phyloP scores from a whole-genome alignment of 2,329 filamentous ascomycete species.

The Botrytis byssoidea region DNA sequence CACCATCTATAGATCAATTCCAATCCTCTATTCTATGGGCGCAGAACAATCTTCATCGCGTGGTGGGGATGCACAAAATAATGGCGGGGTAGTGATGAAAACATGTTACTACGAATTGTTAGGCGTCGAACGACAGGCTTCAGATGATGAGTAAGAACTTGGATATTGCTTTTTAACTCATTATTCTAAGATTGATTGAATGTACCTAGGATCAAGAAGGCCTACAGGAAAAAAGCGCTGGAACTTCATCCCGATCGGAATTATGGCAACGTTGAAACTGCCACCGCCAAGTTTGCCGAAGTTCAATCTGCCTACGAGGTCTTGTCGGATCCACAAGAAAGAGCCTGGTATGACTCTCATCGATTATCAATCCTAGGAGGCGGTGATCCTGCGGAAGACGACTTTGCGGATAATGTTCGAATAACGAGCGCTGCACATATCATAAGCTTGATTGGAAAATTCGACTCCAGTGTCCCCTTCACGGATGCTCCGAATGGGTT shows the following conservation, averaged over 20 bases:
- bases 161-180: not conserved
- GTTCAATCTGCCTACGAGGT: slow-evolving; percentile 92
- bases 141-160: slow-evolving; percentile 69
- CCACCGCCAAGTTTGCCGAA: slow-evolving; percentile 85
- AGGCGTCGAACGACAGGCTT: slow-evolving; percentile 67
- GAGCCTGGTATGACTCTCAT: slow-evolving; percentile 97
- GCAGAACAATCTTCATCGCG: slow-evolving; percentile 31
- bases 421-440: slow-evolving; percentile 82
- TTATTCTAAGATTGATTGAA: slow-evolving; percentile 20
- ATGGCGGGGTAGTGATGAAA: slow-evolving; percentile 45
- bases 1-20: not conserved
- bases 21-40: slow-evolving; percentile 26
- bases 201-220: slow-evolving; percentile 74
- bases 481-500: slow-evolving; percentile 80
- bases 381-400: slow-evolving; percentile 43
- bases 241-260: slow-evolving; percentile 96
- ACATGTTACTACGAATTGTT: slow-evolving; percentile 86
- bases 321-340: slow-evolving; percentile 92
- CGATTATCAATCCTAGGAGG: slow-evolving; percentile 73
- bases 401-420: slow-evolving; percentile 66
- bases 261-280: slow-evolving; percentile 76
- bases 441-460: slow-evolving; percentile 72
- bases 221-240: slow-evolving; percentile 85
- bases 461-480: slow-evolving; percentile 75
- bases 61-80: slow-evolving; percentile 15